These are phyloP conservation scores for Oemleria cerasiformis DNA, from an alignment of 306 rosid species.

Conservation along the genomic window DNA sequence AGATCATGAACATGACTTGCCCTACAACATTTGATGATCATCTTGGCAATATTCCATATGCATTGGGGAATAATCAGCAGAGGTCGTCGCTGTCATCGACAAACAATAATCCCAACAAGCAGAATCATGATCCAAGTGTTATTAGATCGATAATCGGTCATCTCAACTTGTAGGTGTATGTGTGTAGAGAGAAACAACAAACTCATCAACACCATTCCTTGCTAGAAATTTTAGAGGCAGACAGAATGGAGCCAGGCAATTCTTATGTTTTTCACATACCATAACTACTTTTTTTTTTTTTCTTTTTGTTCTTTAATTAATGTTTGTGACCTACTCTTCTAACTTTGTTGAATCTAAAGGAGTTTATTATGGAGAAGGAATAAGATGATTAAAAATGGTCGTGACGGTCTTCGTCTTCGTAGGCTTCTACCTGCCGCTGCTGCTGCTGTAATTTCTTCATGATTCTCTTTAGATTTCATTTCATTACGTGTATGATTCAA, in stretches of 20 bases:
- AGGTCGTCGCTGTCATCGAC: constrained; percentile 10
- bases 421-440: neutral
- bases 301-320: neutral
- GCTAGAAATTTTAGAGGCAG: constrained; percentile 39
- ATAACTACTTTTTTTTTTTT: neutral
- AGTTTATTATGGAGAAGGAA: constrained; percentile 10
- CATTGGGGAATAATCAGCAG: neutral
- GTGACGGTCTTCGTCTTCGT: neutral
- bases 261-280: neutral
- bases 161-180: neutral
- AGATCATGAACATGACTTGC: neutral
- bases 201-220: neutral
- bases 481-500: neutral
- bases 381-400: neutral
- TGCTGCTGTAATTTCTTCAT: constrained; percentile 3
- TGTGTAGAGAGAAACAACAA: constrained; percentile 3
- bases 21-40: neutral
- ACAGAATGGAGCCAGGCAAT: constrained; percentile 85
- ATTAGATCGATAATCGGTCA: constrained; percentile 23
- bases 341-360: neutral
- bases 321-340: neutral
- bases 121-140: neutral
- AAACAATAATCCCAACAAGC: constrained; percentile 15
- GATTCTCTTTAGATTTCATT: neutral
- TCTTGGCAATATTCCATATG: constrained; percentile 13